Conservation (phyloP, 2,329 filamentous ascomycete genomes). For the Parastagonospora avenae region DNA sequence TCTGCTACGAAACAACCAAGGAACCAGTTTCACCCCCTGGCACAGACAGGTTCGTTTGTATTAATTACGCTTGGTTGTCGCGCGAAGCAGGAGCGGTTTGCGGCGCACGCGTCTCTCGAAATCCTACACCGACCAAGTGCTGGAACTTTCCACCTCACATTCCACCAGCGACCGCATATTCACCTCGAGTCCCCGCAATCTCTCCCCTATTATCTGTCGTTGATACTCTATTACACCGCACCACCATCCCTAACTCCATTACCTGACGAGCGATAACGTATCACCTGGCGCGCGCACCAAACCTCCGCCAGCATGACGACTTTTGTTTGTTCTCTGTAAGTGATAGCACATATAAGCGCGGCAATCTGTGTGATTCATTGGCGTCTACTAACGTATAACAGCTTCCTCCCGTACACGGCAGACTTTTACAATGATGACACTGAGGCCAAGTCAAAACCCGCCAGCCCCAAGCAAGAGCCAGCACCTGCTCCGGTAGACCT, state of each 20-base stretch:
- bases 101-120: not conserved
- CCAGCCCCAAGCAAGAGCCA: slow-evolving; percentile 20
- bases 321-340: slow-evolving; percentile 65
- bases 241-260: slow-evolving; percentile 7
- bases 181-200: slow-evolving; percentile 5
- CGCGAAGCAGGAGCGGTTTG: not conserved
- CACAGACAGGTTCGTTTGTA: slow-evolving; percentile 5
- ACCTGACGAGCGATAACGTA: slow-evolving; percentile 5
- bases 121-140: not conserved
- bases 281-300: slow-evolving; percentile 8
- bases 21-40: not conserved
- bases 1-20: slow-evolving; percentile 1
- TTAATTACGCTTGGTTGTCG: not conserved
- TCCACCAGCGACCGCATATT: not conserved
- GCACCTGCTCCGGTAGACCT: slow-evolving; percentile 26
- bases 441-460: slow-evolving; percentile 53
- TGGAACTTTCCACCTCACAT: slow-evolving; percentile 3
- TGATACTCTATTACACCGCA: not conserved
- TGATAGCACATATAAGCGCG: slow-evolving; percentile 11
- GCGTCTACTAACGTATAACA: slow-evolving; percentile 48
- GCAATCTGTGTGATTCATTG: not conserved
- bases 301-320: slow-evolving; percentile 57
- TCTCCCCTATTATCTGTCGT: not conserved
- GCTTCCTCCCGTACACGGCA: slow-evolving; percentile 90
- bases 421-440: slow-evolving; percentile 64